Evolutionary conservation across 2,329 filamentous ascomycete genomes (phyloP), one percentile per base, ranked within the genome.

Genomic region (Rhytidhysteron rufulum): DNA sequence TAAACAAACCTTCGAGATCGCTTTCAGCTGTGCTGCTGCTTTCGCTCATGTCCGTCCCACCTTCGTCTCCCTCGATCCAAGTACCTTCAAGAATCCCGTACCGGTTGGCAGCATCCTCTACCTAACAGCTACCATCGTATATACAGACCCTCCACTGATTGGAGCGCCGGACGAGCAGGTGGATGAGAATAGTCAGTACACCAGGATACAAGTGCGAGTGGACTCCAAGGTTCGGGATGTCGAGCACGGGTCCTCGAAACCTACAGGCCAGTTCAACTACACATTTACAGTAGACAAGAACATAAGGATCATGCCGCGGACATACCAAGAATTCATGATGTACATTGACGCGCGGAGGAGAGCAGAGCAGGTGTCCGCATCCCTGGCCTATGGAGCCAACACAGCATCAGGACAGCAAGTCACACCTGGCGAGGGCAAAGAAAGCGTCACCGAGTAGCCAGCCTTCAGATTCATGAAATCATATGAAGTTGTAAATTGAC

Each of bases 211-310:
- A 54, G 78, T 88, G 8, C 77, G 83, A 6, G 81, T 88, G 11
- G 82, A 86, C 57, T 82, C 80, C 24, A 85, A 85, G 57, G 84
- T 88, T 11, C 71, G 83, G 16, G 79, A 87, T 54, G 80, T 88
- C 21, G 83, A 86, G 63, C 82, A 86, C 53, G 82, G 80, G 5
- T 74, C 74, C 35, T 78, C 79, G 18, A 82, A 79, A 54, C 77
- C 82, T 3, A 87, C 84, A 0, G 85, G 85, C 4, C 82, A 85
- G 52, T 88, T 88, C 68, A 85, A 86, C 53, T 88, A 88, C 57
- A 87, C 84, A 0, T 86, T 86, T 57, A 71, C 75, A 39, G 80
- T 86, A 2, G 76, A 81, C 40, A 78, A 73, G 53, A 76, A 83
- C 50, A 71, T 86, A 33, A 75, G 79, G 52, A 78, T 86, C 16